phyloP scores from a whole-genome alignment of 208 protist species.

The Leishmania tropica region DNA sequence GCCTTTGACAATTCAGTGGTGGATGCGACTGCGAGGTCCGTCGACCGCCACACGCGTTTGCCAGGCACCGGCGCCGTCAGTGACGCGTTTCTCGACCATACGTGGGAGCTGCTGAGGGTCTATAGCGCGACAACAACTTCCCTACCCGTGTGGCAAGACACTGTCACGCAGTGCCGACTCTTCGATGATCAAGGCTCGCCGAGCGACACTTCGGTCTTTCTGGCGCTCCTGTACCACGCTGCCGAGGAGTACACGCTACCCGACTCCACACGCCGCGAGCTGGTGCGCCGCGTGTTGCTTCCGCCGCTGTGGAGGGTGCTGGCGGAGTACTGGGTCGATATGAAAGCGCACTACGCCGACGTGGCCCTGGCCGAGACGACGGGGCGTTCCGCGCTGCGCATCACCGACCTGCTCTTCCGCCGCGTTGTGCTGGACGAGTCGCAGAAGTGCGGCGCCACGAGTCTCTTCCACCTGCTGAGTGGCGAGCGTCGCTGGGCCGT shows the following conservation, averaged over 20 bases:
- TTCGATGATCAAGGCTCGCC: neutral
- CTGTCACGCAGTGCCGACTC: neutral
- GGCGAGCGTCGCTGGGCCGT: conserved; percentile 52
- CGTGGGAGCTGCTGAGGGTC: conserved; percentile 27
- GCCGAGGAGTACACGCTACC: conserved; percentile 9
- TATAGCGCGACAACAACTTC: conserved; percentile 1
- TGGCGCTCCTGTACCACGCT: conserved; percentile 5
- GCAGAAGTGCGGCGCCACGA: conserved; percentile 42
- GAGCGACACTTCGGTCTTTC: neutral
- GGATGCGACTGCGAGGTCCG: neutral
- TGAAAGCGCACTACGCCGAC: conserved; percentile 19
- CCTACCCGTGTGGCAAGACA: neutral
- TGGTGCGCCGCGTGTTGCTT: conserved; percentile 26
- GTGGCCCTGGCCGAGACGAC: conserved; percentile 15
- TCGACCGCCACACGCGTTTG: neutral
- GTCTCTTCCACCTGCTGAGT: conserved; percentile 37
- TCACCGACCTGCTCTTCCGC: conserved; percentile 49
- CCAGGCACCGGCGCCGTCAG: neutral
- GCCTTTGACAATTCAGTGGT: neutral
- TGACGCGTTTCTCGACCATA: conserved; percentile 28
- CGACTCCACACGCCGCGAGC: conserved; percentile 7
- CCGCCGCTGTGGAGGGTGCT: conserved; percentile 21
- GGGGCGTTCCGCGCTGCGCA: conserved; percentile 20
- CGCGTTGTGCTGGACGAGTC: conserved; percentile 64
- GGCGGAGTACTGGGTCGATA: conserved; percentile 8